Evolutionary conservation across 352 stramenopile genomes (phyloP).

Genomic region (Globisporangium lucens): DNA sequence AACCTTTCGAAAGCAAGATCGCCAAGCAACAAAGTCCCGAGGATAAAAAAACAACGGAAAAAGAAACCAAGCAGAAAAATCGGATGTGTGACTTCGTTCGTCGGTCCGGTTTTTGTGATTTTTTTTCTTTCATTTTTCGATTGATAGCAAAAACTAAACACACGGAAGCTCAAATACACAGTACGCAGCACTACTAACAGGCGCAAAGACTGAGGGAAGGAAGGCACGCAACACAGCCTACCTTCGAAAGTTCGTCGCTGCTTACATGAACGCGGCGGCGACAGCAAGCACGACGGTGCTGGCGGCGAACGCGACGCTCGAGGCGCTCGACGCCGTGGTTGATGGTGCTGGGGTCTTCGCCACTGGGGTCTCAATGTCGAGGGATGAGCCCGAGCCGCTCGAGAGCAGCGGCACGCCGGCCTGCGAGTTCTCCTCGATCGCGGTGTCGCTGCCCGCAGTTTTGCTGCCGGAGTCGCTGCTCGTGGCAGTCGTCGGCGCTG

Average conservation of each 20-base stretch:
- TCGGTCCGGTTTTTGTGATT: no score
- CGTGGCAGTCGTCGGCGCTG: not conserved
- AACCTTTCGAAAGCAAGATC: no score
- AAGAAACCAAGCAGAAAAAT: no score
- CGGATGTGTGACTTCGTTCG: no score
- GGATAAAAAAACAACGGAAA: no score
- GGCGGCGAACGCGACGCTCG: slow-evolving; percentile 5
- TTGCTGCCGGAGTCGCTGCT: not conserved
- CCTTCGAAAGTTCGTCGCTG: not conserved
- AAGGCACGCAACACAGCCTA: not conserved
- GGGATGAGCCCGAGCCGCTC: slow-evolving; percentile 3
- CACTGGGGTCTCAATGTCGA: not conserved
- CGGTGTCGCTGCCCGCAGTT: not conserved
- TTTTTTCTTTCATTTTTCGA: no score
- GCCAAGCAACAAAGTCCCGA: no score
- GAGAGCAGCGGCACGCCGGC: not conserved
- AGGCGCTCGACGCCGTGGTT: slow-evolving; percentile 3
- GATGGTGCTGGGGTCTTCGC: not conserved
- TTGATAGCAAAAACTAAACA: no score
- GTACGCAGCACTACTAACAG: not conserved
- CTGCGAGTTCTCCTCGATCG: not conserved
- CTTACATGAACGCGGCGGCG: slow-evolving; percentile 18
- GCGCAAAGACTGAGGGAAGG: not conserved
- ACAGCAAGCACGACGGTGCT: slow-evolving; percentile 11
- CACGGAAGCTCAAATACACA: no score